Base-by-base conservation (phyloP, 2,329 filamentous ascomycete species). In the Davidsoniella neocaledoniae region DNA sequence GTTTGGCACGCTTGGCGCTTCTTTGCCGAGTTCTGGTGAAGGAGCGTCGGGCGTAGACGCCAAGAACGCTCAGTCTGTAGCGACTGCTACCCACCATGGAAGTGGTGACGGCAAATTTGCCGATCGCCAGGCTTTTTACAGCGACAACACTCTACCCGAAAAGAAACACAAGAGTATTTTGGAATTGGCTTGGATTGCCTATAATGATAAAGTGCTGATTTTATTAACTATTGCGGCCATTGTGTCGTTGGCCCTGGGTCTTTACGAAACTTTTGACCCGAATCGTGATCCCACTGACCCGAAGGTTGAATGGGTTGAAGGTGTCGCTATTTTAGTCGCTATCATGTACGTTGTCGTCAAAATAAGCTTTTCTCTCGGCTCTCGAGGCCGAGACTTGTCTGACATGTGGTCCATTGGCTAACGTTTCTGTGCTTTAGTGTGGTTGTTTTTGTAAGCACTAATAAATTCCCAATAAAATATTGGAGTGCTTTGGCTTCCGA, bases 141-240 rank as follows among this genome's bases (percentile, higher is more conserved):
- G 72, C 43, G 70, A 72, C 55, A 83, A 83, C 55, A 60, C 66
- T 4, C 61, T 83, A 6, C 79, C 79, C 0, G 68, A 72, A 38
- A 75, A 79, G 56, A 76, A 78, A 56, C 66, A 73, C 0, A 76
- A 74, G 9, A 70, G 73, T 1, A 69, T 83, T 39, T 68, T 74
- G 59, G 66, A 65, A 52, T 59, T 83, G 6, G 69, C 79, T 52
- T 85, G 80, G 80, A 73, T 73, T 54, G 79, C 81, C 2, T 83
- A 82, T 61, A 81, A 84, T 56, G 82, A 86, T 62, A 82, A 81
- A 55, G 77, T 86, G 36, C 72, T 86, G 38, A 79, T 86, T 38
- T 64, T 86, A 5, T 65, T 86, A 53, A 81, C 79, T 0, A 69
- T 77, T 36, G 81, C 81, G 8, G 82, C 81, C 1, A 66, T 79